These are phyloP conservation scores for Prunus davidiana DNA, from an alignment of 306 rosid species.

Conservation along the genomic window DNA sequence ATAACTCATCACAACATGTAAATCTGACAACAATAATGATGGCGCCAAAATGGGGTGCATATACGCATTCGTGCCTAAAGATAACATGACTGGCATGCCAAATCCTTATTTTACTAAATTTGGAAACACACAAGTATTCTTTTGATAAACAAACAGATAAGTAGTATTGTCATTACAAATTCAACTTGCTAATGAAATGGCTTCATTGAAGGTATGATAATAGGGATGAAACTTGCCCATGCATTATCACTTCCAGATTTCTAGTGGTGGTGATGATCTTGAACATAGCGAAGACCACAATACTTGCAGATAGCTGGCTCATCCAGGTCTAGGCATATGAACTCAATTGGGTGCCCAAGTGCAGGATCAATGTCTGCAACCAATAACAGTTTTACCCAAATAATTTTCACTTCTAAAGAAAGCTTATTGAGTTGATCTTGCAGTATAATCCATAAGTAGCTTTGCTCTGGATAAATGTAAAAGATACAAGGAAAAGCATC, in stretches of 20 bases:
- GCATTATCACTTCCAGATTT: conserved; percentile 8
- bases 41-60: background rate
- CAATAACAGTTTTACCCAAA: conserved; percentile 18
- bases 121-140: background rate
- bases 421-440: background rate
- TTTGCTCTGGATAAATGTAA: background rate
- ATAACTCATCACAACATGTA: background rate
- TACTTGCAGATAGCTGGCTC: conserved; percentile 93
- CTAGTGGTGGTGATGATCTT: conserved; percentile 75
- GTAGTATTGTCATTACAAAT: conserved; percentile 23
- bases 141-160: background rate
- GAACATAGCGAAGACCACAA: conserved; percentile 77
- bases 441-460: background rate
- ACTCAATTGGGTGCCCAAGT: conserved; percentile 95
- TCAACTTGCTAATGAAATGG: conserved; percentile 21
- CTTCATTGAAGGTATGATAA: conserved; percentile 14
- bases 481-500: background rate
- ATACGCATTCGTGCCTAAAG: conserved; percentile 2
- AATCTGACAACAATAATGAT: background rate
- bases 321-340: conserved; percentile 71
- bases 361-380: conserved; percentile 68
- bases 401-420: background rate
- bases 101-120: conserved; percentile 45
- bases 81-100: conserved; percentile 27
- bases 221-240: conserved; percentile 19